Base-by-base conservation (phyloP, 129 eudicot species). In the Solidago caesia region DNA sequence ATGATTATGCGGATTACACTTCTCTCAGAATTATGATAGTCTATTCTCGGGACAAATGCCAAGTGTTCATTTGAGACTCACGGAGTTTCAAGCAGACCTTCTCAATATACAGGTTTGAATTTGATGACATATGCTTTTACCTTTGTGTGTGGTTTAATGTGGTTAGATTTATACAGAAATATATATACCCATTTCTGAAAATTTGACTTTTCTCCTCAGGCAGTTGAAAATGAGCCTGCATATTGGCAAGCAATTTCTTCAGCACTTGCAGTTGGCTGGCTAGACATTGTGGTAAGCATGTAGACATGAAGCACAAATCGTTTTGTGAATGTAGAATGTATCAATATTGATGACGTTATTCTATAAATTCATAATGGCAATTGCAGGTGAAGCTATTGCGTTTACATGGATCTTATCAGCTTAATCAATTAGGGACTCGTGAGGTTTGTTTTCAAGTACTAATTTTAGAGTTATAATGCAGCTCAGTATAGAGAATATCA, bases 181-280 rank as follows among this genome's bases (percentile, higher is more conserved):
- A 43, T 0, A 12, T 29, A 3, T 9, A 56, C 6, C 4, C 8
- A 0, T 57, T 16, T 44, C 25, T 51, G 67, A 60, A 75, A 33
- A 26, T 64, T 56, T 62, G 56, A 56, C 11, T 70, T 51, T 60
- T 48, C 27, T 56, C 14, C 64, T 52, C 82, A 92, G 96, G 91
- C 71, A 66, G 87, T 95, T 85, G 99, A 95, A 80, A 86, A 89
- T 52, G 89, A 91, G 81, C 80, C 80, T 76, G 77, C 79, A 48
- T 95, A 95, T 76, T 95, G 99, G 99, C 89, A 95, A 77, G 87
- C 89, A 74, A 78, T 95, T 78, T 87, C 90, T 13, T 91, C 97
- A 26, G 97, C 99, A 25, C 84, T 95, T 70, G 91, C 97, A 42
- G 85, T 95, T 81, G 99, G 99, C 64, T 95, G 99, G 99, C 86